Evolutionary conservation across 2,329 filamentous ascomycete genomes (phyloP).

Genomic region (Chaetomiaceae sp.): DNA sequence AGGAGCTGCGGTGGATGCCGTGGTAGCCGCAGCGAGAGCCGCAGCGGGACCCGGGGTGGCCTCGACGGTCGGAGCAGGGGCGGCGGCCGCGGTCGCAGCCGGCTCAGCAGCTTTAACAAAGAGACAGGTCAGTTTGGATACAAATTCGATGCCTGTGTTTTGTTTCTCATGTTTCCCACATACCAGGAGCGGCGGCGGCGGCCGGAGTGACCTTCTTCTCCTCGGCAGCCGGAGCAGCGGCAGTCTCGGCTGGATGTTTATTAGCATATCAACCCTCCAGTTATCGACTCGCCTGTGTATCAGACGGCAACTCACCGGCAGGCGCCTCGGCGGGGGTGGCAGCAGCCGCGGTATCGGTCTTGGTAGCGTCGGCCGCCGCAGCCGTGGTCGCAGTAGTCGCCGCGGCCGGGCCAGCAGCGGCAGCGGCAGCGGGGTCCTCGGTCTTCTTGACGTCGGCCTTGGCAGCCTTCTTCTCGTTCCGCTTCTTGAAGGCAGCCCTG

Average conservation of each 20-base stretch:
- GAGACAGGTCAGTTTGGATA: background rate
- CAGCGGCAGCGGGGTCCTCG: slow-evolving; percentile 30
- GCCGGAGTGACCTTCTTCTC: background rate
- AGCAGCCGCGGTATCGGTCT: slow-evolving; percentile 31
- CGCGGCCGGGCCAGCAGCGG: slow-evolving; percentile 27
- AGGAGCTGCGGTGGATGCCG: slow-evolving; percentile 13
- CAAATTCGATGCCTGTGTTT: no score
- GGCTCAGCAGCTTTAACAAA: slow-evolving; percentile 13
- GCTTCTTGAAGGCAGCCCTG: slow-evolving; percentile 50
- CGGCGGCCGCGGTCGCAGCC: slow-evolving; percentile 4
- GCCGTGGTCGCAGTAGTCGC: slow-evolving; percentile 29
- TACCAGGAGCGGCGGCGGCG: slow-evolving; percentile 21
- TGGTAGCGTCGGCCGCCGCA: slow-evolving; percentile 27
- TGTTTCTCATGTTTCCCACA: slow-evolving; percentile 8
- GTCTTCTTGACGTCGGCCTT: slow-evolving; percentile 28
- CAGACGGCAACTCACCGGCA: slow-evolving; percentile 29
- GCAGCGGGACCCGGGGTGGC: background rate
- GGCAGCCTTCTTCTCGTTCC: slow-evolving; percentile 34
- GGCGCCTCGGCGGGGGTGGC: slow-evolving; percentile 13
- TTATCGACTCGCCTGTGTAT: no score
- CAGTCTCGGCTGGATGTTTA: slow-evolving; percentile 17
- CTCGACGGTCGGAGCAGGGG: slow-evolving; percentile 16
- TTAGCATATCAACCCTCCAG: no score
- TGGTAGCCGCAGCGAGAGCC: background rate
- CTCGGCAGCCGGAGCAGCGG: slow-evolving; percentile 24